A percentile compares a stretch with the other conserved stretches of the same genome.
These are phyloP conservation scores for Penicillium sp. DNA, from an alignment of 2,329 filamentous ascomycete species.

Conservation along the genomic window DNA sequence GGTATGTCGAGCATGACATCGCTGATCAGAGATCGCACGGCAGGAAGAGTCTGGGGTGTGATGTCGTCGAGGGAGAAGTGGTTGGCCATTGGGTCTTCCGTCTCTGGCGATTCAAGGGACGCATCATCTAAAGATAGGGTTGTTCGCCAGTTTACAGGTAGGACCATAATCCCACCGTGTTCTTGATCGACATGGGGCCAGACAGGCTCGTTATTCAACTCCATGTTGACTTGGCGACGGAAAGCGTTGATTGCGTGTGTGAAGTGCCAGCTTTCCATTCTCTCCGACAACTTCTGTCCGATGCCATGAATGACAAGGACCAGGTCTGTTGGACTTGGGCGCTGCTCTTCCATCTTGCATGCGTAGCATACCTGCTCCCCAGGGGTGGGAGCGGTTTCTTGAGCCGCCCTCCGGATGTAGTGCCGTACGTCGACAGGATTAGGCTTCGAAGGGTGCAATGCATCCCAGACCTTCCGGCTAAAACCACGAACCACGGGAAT, in stretches of 20 bases:
- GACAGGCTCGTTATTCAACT: constrained; percentile 69
- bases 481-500: constrained; percentile 88
- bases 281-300: constrained; percentile 89
- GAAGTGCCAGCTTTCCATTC: constrained; percentile 94
- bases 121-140: constrained; percentile 82
- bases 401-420: constrained; percentile 38
- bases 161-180: constrained; percentile 86
- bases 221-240: constrained; percentile 76
- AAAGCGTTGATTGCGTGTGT: constrained; percentile 93
- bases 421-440: constrained; percentile 40
- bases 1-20: constrained; percentile 99
- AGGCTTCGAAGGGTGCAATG: constrained; percentile 55
- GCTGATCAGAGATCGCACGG: constrained; percentile 87
- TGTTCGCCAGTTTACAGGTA: constrained; percentile 92
- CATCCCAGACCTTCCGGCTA: constrained; percentile 69
- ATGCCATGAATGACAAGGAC: constrained; percentile 92
- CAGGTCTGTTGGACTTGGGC: constrained; percentile 73
- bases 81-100: constrained; percentile 54
- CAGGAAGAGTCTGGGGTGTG: constrained; percentile 82
- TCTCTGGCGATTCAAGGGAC: constrained; percentile 51
- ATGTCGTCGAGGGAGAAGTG: constrained; percentile 76
- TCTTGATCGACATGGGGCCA: constrained; percentile 67
- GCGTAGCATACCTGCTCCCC: constrained; percentile 44
- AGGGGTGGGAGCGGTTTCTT: constrained; percentile 21
- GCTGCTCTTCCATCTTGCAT: constrained; percentile 59